A percentile compares a stretch with the other conserved stretches of the same genome.
phyloP scores from a whole-genome alignment of 2,329 filamentous ascomycete genomes.

The Ophiocordyceps unilateralis region DNA sequence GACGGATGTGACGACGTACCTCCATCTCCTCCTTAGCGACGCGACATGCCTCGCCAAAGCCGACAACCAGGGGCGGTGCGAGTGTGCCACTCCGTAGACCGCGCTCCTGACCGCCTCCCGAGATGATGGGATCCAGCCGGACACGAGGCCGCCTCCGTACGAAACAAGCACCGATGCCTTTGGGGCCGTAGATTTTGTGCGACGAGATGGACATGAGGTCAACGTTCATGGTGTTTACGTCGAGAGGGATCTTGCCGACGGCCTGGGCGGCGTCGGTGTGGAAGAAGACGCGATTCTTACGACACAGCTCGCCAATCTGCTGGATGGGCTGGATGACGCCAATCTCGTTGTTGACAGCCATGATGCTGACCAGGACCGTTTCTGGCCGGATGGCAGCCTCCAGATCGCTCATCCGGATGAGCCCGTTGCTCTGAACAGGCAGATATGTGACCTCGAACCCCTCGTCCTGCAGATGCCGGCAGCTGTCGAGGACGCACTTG shows the following conservation, averaged over 20 bases:
- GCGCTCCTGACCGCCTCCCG: conserved; percentile 87
- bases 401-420: conserved; percentile 68
- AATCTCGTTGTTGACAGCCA: conserved; percentile 99
- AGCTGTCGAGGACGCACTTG: conserved; percentile 97
- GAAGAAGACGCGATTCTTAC: conserved; percentile 89
- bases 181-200: conserved; percentile 97
- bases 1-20: conserved; percentile 38
- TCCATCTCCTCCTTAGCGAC: conserved; percentile 79
- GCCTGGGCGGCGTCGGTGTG: conserved; percentile 94
- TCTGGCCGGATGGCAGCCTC: conserved; percentile 82
- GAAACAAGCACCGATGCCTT: conserved; percentile 92
- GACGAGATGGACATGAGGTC: conserved; percentile 98
- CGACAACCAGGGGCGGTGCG: conserved; percentile 73
- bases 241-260: conserved; percentile 93
- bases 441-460: conserved; percentile 96
- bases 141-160: conserved; percentile 85
- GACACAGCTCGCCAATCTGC: conserved; percentile 83
- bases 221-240: conserved; percentile 95
- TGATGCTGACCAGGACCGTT: conserved; percentile 85
- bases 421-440: conserved; percentile 72
- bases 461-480: conserved; percentile 89
- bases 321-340: conserved; percentile 95
- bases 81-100: conserved; percentile 88
- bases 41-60: conserved; percentile 89
- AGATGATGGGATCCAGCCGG: conserved; percentile 89